Evolutionary conservation across 2,329 filamentous ascomycete genomes (phyloP).

Genomic region (Anthostomella pinea): DNA sequence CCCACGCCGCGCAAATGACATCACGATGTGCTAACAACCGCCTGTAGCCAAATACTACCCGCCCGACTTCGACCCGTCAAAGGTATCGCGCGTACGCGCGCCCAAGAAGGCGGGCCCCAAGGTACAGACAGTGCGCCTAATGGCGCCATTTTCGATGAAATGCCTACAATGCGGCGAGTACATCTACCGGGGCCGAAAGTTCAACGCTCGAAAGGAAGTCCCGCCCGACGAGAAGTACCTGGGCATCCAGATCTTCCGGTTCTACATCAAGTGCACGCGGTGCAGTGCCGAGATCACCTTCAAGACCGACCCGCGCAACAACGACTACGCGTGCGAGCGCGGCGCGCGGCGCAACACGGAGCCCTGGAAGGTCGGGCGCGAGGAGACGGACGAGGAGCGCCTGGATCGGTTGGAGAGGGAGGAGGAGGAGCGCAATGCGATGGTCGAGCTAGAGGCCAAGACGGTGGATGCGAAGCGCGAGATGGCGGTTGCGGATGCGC

Average conservation of each 20-base stretch:
- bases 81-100: conserved; percentile 67
- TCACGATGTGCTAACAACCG: conserved; percentile 16
- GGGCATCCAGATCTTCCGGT: conserved; percentile 80
- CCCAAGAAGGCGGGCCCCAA: conserved; percentile 74
- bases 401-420: conserved; percentile 82
- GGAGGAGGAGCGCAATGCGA: conserved; percentile 77
- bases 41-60: conserved; percentile 53
- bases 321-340: conserved; percentile 77
- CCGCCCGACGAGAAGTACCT: conserved; percentile 86
- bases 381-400: conserved; percentile 83
- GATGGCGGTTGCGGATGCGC: conserved; percentile 93
- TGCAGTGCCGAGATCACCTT: conserved; percentile 25
- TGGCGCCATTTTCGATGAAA: conserved; percentile 68
- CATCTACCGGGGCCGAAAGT: conserved; percentile 91
- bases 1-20: neutral
- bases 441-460: conserved; percentile 93
- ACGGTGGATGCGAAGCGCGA: conserved; percentile 89
- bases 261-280: conserved; percentile 68
- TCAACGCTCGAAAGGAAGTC: conserved; percentile 92
- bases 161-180: conserved; percentile 59
- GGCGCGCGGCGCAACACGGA: conserved; percentile 94
- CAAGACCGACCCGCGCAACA: conserved; percentile 84
- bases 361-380: conserved; percentile 68
- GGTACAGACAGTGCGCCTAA: conserved; percentile 82
- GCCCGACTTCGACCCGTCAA: conserved; percentile 86